phyloP scores from a whole-genome alignment of 176 grass and related monocot genomes.

The Lolium multiflorum region DNA sequence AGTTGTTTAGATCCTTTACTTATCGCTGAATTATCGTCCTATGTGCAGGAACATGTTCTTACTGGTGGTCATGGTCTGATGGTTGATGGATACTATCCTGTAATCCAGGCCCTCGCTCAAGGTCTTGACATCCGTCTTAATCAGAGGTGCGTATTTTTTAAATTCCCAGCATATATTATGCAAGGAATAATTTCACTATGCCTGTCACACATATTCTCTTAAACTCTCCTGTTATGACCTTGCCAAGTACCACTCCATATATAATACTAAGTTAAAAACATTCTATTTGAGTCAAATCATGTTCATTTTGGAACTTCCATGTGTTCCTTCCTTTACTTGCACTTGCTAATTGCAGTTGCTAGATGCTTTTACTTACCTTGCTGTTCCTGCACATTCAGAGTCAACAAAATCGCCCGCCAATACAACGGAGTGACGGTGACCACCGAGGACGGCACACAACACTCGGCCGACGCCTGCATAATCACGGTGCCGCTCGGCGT shows the following conservation, averaged over 20 bases:
- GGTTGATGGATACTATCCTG: conserved; percentile 94
- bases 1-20: no score
- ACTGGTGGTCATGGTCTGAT: conserved; percentile 98
- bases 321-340: not conserved
- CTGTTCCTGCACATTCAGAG: conserved; percentile 52
- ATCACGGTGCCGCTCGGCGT: conserved; percentile 92
- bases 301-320: not conserved
- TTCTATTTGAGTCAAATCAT: not conserved
- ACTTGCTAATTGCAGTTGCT: not conserved
- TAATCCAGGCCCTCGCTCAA: conserved; percentile 84
- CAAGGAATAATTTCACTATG: not conserved
- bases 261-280: not conserved
- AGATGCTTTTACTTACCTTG: conserved; percentile 13
- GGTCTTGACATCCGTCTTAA: conserved; percentile 81
- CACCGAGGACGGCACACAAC: conserved; percentile 59
- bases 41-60: conserved; percentile 82
- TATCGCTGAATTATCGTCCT: not conserved
- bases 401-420: conserved; percentile 58
- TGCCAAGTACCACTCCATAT: not conserved
- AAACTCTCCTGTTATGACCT: not conserved
- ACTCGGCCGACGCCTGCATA: conserved; percentile 75
- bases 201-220: not conserved
- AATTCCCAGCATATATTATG: not conserved
- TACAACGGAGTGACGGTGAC: conserved; percentile 69
- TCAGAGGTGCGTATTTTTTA: conserved; percentile 60